Evolutionary conservation across 2,329 filamentous ascomycete species (phyloP).

Genomic region (Xylaria digitata): DNA sequence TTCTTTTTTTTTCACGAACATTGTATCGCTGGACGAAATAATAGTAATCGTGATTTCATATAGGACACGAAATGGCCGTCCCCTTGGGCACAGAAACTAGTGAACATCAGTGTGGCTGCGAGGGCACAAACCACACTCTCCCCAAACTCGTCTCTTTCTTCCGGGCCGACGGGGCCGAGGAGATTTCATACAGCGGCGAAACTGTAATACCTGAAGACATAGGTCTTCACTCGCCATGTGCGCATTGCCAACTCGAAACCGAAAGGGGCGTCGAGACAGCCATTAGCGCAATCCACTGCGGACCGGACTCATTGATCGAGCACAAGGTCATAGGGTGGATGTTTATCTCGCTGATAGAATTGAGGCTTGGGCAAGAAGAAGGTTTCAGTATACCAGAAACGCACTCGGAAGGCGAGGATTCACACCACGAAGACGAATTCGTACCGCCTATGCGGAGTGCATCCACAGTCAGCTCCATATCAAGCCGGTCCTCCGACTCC

Average conservation of each 20-base stretch:
- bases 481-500: not conserved
- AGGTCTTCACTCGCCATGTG: not conserved
- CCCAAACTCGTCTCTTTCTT: conserved; percentile 24
- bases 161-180: not conserved
- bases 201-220: not conserved
- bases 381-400: not conserved
- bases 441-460: not conserved
- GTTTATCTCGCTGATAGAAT: conserved; percentile 16
- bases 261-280: conserved; percentile 20
- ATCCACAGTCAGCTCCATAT: no score
- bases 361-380: not conserved
- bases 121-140: conserved; percentile 18
- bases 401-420: not conserved
- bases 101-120: conserved; percentile 18
- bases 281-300: conserved; percentile 21
- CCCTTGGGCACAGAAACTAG: not conserved
- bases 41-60: no score
- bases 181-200: not conserved
- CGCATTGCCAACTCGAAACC: conserved; percentile 20
- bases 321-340: conserved; percentile 2
- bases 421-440: not conserved
- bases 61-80: not conserved
- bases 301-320: conserved; percentile 8
- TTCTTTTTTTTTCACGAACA: no score
- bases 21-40: not conserved